phyloP scores from a whole-genome alignment of 2,329 filamentous ascomycete species.

The Coniella lustricola region DNA sequence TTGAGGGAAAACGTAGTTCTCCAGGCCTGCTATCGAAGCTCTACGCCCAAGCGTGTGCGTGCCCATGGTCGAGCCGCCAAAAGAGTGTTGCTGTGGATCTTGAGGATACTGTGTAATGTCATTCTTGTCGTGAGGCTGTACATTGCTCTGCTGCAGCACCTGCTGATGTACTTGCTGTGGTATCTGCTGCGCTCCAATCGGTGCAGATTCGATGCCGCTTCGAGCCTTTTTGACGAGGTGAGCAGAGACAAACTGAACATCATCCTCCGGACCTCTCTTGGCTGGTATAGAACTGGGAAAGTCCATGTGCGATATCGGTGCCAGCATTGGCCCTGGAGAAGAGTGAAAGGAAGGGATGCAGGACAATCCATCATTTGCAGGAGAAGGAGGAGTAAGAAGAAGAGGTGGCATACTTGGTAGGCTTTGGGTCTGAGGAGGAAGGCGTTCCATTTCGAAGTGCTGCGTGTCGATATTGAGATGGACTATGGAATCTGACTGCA shows the following conservation, averaged over 20 bases:
- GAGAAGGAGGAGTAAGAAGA: not conserved
- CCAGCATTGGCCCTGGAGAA: not conserved
- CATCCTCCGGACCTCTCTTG: slow-evolving; percentile 17
- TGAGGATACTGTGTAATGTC: not conserved
- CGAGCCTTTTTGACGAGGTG: slow-evolving; percentile 17
- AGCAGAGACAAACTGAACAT: slow-evolving; percentile 18
- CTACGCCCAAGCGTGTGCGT: not conserved
- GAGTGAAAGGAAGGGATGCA: not conserved
- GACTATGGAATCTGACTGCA: too few relatives aligned
- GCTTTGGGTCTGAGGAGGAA: not conserved
- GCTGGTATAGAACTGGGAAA: not conserved
- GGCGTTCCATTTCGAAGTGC: not conserved
- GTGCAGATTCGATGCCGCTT: slow-evolving; percentile 4
- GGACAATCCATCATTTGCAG: not conserved
- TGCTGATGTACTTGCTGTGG: not conserved
- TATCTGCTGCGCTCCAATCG: not conserved
- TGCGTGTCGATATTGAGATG: too few relatives aligned
- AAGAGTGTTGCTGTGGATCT: not conserved
- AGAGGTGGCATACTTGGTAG: not conserved
- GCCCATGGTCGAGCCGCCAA: too few relatives aligned
- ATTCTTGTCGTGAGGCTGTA: not conserved
- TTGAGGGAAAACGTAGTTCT: slow-evolving; percentile 16
- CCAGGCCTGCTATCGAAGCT: slow-evolving; percentile 12
- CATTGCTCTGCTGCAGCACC: not conserved
- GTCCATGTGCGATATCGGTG: slow-evolving; percentile 1